Evolutionary conservation across 2,329 filamentous ascomycete species (phyloP), one percentile per base, ranked within the genome.

Genomic region (Colletotrichum sublineola): DNA sequence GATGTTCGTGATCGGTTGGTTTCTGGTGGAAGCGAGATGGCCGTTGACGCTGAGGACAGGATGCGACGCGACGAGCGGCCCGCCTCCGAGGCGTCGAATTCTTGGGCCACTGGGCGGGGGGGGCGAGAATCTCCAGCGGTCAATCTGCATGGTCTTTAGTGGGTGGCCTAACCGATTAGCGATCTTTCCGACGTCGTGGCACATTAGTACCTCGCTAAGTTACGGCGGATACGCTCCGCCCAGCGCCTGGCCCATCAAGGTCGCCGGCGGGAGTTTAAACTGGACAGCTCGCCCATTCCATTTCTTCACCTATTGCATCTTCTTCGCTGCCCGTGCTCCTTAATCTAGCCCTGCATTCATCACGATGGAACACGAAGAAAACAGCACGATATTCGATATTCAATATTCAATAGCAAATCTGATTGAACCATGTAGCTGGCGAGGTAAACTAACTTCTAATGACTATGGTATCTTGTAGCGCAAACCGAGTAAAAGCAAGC

Each of bases 401-500:
- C 40, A 20, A 24, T 24, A 24, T 24, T 24, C 24, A 15, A 63
- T 18, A 31, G 55, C 14, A 9, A 8, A 42, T 65, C n/a, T 29
- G 31, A 57, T 42, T 55, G 36, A 42, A 18, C n/a, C 42, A 12
- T 31, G 38, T 46, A 24, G 46, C 29, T 38, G 15, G 24, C n/a
- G 53, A 61, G 55, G 60, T 7, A 24, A 40, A 57, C 36, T 38
- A 42, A 50, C 20, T 36, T 63, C 69, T 56, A 69, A 61, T 42
- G 48, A 72, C 69, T 29, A 64, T 64, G 69, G 69, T 72, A 72
- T 67, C 56, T 69, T 64, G 50, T 55, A 46, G 40, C 31, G 40
- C 61, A 72, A 69, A 36, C 58, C 48, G 60, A 68, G 46, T 69
- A 38, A 68, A 65, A 68, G 42, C 64, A 71, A 72, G 66, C 66